Evolutionary conservation across 2,329 filamentous ascomycete species (phyloP), one percentile per base, ranked within the genome.

Genomic region (Colletotrichum gloeosporioides): DNA sequence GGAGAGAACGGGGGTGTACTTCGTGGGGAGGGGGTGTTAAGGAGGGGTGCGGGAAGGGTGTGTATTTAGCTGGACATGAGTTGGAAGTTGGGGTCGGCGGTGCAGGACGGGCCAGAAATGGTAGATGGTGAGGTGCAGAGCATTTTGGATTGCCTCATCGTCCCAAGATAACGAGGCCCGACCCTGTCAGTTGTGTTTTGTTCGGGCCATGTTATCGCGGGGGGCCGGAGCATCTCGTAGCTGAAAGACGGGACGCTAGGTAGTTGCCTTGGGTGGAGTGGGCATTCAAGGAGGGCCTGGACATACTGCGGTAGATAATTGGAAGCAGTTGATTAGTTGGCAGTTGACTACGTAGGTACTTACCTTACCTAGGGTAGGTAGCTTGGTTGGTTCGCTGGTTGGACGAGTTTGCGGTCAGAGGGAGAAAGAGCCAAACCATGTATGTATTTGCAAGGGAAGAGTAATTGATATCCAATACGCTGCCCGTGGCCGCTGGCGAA

Each of bases 81-180:
- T n/a, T 29, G 31, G 55, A 59, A 13, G 61, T 34, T 62, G 59
- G 63, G 69, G 49, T 62, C 34, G 65, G 66, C 31, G 49, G 62
- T 62, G 73, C 62, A 67, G 31, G 44, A 25, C 16, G 39, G 39
- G 39, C 10, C n/a, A 49, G 29, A 62, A 62, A 59, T 34, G 57
- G 34, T 31, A 64, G 32, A 67, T 36, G 32, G 32, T 61, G 61
- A 71, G 61, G 65, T 74, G 59, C 34, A 32, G 49, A 32, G 15
- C 25, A 62, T 62, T 36, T 72, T 62, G 73, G 69, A 68, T 75
- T 75, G 73, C 63, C 69, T 73, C 73, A 73, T 75, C 69, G 69
- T 75, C 73, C 55, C 25, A 73, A 76, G 73, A 76, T 76, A 69
- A 73, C 36, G 44, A 64, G 44, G 12, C 65, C 70, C 70, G 69